Base-by-base conservation (phyloP, 2,329 filamentous ascomycete species). In the Aspergillus hortae region DNA sequence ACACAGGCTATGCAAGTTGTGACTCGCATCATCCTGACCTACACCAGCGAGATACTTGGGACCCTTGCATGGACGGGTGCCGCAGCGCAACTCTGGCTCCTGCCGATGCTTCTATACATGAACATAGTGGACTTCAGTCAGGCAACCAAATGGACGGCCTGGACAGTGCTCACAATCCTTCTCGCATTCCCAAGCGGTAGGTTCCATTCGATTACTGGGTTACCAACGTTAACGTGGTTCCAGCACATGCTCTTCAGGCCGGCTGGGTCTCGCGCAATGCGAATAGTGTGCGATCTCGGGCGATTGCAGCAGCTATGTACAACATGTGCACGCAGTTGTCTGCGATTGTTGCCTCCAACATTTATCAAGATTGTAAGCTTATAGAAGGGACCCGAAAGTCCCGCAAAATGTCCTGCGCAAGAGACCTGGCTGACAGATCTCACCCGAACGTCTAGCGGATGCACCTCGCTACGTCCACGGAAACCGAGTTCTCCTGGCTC, bases 31-130 rank as follows among this genome's bases (percentile, higher is more conserved):
- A 23, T 49, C 1, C 44, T 71, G 7, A 67, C 68, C 3, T 71
- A 69, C 27, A 42, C 61, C 2, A 59, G 68, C 4, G 62, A 73
- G 53, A 49, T 67, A 27, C 53, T 75, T n/a, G 73, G 77, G 49
- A 75, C 81, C 60, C 68, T 80, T 7, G 73, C 77, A 0, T 73
- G 80, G 55, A 77, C 78, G 52, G 77, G 76, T 46, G 61, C 81
- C 11, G 56, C 81, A 21, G 77, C 78, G 15, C 77, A 82, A 57
- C 66, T 81, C 38, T 83, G 79, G 77, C 67, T 70, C 11, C 62
- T 83, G 46, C 80, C 81, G 0, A 65, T 83, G 15, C 67, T 83
- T n/a, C 68, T 80, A 1, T 77, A 77, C 1, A 63, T 83, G 25
- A 67, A 81, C 27, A 70, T 73, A 0, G 64, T 82, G 0, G 77